Evolutionary conservation across 2,329 filamentous ascomycete genomes (phyloP).

Genomic region (Falciphora oryzae): DNA sequence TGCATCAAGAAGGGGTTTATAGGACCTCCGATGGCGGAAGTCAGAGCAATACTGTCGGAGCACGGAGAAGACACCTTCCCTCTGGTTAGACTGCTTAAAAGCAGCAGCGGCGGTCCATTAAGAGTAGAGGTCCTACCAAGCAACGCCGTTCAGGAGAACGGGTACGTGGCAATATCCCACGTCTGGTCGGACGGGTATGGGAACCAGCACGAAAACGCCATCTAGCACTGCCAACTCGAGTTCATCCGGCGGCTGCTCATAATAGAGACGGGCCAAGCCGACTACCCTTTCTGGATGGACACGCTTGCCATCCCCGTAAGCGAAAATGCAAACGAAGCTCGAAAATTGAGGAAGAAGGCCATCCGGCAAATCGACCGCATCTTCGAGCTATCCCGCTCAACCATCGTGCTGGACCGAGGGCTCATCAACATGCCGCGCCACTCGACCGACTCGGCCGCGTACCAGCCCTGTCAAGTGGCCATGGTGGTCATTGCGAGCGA

Average conservation of each 20-base stretch:
- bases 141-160: neutral
- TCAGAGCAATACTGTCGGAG: neutral
- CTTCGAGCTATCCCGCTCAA: neutral
- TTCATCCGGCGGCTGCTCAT: neutral
- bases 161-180: constrained; percentile 4
- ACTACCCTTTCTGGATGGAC: constrained; percentile 8
- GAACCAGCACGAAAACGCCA: neutral
- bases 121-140: neutral
- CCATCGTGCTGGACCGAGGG: constrained; percentile 3
- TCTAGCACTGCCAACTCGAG: neutral
- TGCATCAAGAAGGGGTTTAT: neutral
- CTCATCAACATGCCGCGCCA: constrained; percentile 1
- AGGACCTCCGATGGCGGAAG: neutral
- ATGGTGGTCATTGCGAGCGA: neutral
- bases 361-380: constrained; percentile 5
- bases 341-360: neutral
- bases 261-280: neutral
- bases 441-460: neutral
- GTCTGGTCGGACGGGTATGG: constrained; percentile 8
- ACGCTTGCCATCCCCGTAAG: constrained; percentile 3
- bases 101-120: neutral
- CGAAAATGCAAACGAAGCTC: too few relatives aligned
- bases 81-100: neutral
- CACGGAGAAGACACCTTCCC: neutral
- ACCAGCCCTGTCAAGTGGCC: neutral